These are phyloP conservation scores for Phytophthora parvispora DNA, from an alignment of 352 stramenopile species.

Conservation along the genomic window DNA sequence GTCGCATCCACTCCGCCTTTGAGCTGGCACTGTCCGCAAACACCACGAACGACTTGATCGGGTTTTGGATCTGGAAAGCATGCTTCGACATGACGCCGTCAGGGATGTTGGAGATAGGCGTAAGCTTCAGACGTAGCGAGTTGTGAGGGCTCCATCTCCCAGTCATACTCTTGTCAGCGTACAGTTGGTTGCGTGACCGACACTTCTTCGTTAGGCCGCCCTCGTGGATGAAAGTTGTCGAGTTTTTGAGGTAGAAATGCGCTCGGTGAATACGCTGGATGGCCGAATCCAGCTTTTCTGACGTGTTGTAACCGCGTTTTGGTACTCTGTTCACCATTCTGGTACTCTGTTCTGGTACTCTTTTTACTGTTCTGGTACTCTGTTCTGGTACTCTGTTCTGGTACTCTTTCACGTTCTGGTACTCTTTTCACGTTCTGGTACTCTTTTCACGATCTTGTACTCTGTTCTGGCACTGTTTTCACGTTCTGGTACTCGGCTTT, in stretches of 20 bases:
- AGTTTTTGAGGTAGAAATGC: slow-evolving; percentile 94
- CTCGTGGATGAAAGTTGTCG: slow-evolving; percentile 95
- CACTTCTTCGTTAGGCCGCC: slow-evolving; percentile 97
- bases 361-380: no score
- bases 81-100: slow-evolving; percentile 80
- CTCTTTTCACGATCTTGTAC: no score
- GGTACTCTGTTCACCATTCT: no score
- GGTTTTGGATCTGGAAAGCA: slow-evolving; percentile 90
- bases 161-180: slow-evolving; percentile 83
- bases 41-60: slow-evolving; percentile 88
- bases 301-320: no score
- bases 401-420: no score
- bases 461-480: no score
- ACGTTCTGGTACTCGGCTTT: no score
- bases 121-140: slow-evolving; percentile 85
- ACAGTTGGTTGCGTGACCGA: slow-evolving; percentile 89
- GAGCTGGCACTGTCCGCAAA: slow-evolving; percentile 68
- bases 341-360: no score
- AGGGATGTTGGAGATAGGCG: slow-evolving; percentile 79
- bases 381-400: no score
- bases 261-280: slow-evolving; percentile 94
- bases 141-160: slow-evolving; percentile 90
- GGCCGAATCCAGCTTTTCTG: slow-evolving; percentile 88
- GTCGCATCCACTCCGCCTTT: slow-evolving; percentile 88
- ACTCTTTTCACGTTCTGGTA: no score